A percentile compares a stretch with the other conserved stretches of the same genome.
These are phyloP conservation scores for Bondarzewia mesenterica DNA, from an alignment of 1,284 basidiomycete species.

Conservation along the genomic window DNA sequence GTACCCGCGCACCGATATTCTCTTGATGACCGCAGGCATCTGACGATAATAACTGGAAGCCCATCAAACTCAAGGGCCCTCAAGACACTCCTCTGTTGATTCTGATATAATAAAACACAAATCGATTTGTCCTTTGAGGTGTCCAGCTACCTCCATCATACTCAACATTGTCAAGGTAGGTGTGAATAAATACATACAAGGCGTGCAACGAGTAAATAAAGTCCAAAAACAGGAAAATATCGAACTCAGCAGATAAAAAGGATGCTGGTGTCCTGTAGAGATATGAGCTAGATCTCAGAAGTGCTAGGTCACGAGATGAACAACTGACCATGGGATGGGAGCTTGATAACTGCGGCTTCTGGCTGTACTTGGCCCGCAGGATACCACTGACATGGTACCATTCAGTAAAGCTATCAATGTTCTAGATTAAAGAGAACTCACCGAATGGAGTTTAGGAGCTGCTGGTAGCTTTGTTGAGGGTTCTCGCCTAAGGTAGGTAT, in stretches of 20 bases:
- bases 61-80: too few species aligned
- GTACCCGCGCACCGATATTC: too few species aligned
- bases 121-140: too few species aligned
- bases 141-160: too few species aligned
- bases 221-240: not conserved
- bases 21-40: too few species aligned
- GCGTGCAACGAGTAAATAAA: not conserved
- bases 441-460: slow-evolving; percentile 70
- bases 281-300: not conserved
- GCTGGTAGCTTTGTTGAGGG: slow-evolving; percentile 72
- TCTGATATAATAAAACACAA: too few species aligned
- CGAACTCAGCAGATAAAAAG: slow-evolving; percentile 41
- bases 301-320: not conserved
- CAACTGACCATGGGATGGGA: slow-evolving; percentile 73
- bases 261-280: slow-evolving; percentile 40
- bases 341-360: slow-evolving; percentile 73
- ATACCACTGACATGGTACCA: slow-evolving; percentile 32
- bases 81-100: too few species aligned
- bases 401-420: too few species aligned
- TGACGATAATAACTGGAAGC: too few species aligned
- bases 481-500: slow-evolving; percentile 37
- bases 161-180: too few species aligned
- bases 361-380: slow-evolving; percentile 63
- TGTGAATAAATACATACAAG: too few species aligned
- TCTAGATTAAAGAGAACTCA: too few species aligned